Conservation (phyloP, 192 early-diverging fungal species). For the Diversispora eburnea region DNA sequence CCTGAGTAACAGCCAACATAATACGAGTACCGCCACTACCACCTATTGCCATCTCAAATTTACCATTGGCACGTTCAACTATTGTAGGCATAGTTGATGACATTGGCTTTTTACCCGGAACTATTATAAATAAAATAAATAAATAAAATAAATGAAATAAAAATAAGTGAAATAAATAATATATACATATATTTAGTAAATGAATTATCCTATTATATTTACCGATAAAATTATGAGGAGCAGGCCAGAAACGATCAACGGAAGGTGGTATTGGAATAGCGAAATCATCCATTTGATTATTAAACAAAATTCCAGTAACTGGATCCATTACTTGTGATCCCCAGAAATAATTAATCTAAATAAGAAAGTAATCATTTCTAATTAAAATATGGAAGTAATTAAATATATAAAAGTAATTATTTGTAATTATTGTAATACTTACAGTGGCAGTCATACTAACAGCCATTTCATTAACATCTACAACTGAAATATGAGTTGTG, state of each 20-base stretch:
- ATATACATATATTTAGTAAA: background rate
- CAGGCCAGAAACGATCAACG: conserved; percentile 75
- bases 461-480: conserved; percentile 68
- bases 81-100: conserved; percentile 65
- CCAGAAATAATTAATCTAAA: conserved; percentile 74
- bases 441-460: conserved; percentile 85
- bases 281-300: conserved; percentile 97
- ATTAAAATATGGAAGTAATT: background rate
- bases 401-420: background rate
- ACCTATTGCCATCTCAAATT: conserved; percentile 74
- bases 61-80: conserved; percentile 54
- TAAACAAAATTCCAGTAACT: conserved; percentile 85
- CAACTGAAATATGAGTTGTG: conserved; percentile 87
- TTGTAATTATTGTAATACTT: background rate
- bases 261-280: conserved; percentile 68
- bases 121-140: conserved; percentile 26
- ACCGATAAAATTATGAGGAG: conserved; percentile 76
- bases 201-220: background rate
- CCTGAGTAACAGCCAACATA: conserved; percentile 63
- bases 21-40: conserved; percentile 87
- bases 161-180: background rate
- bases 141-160: background rate
- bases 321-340: conserved; percentile 86
- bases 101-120: conserved; percentile 80
- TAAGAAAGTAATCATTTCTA: background rate